phyloP scores from a whole-genome alignment of 2,329 filamentous ascomycete species.

The Colletotrichum lupini region DNA sequence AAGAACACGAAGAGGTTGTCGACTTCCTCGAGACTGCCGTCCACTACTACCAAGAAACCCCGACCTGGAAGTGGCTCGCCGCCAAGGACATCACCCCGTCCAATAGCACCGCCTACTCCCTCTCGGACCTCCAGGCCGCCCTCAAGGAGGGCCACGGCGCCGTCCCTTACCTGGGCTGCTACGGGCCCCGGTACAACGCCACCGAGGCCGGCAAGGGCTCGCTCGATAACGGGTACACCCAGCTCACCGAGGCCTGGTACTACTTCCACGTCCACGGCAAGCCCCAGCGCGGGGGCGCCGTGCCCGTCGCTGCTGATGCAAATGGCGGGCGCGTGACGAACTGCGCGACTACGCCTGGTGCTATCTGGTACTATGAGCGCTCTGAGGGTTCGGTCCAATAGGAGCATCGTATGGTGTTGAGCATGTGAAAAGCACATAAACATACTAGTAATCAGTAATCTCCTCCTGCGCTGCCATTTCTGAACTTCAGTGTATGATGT shows the following conservation, averaged over 20 bases:
- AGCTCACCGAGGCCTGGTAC: constrained; percentile 74
- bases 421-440: background rate
- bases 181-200: constrained; percentile 68
- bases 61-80: constrained; percentile 71
- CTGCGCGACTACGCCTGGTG: constrained; percentile 64
- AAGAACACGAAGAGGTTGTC: constrained; percentile 67
- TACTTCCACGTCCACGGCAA: constrained; percentile 70
- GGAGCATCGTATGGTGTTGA: background rate
- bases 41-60: constrained; percentile 66
- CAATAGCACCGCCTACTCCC: constrained; percentile 67
- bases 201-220: constrained; percentile 67
- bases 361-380: constrained; percentile 66
- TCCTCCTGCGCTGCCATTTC: background rate
- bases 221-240: constrained; percentile 66
- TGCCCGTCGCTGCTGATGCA: constrained; percentile 55
- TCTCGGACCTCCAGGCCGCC: constrained; percentile 62
- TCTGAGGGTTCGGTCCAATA: constrained; percentile 41
- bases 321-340: constrained; percentile 62
- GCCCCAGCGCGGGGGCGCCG: constrained; percentile 62
- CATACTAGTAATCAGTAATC: background rate
- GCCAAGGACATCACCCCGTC: constrained; percentile 64
- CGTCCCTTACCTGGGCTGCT: constrained; percentile 70
- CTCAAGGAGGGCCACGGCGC: constrained; percentile 63
- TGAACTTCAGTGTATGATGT: background rate
- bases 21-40: constrained; percentile 73